Evolutionary conservation across 2,329 filamentous ascomycete species (phyloP).

Genomic region (Neoscytalidium dimidiatum): DNA sequence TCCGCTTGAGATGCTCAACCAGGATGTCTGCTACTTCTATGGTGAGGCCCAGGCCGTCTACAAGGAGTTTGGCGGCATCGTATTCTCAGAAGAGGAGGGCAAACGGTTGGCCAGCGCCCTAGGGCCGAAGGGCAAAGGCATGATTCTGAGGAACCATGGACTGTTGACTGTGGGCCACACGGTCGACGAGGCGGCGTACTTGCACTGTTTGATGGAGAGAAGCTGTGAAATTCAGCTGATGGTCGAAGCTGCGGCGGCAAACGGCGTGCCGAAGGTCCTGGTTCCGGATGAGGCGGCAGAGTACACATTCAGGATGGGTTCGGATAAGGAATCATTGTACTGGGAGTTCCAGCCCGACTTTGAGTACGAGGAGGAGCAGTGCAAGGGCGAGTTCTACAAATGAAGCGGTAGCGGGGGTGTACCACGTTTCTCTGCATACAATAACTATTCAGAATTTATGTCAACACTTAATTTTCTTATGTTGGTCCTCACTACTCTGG

Average conservation of each 20-base stretch:
- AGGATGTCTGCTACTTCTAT: constrained; percentile 67
- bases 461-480: too few species aligned
- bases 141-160: constrained; percentile 72
- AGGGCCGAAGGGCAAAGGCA: constrained; percentile 61
- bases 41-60: constrained; percentile 66
- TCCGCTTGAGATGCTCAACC: constrained; percentile 70
- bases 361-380: constrained; percentile 37
- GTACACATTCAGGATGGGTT: constrained; percentile 54
- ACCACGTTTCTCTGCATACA: background rate
- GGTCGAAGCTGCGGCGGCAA: constrained; percentile 65
- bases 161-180: constrained; percentile 70
- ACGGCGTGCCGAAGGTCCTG: constrained; percentile 51
- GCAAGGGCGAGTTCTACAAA: constrained; percentile 16
- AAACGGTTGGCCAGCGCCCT: constrained; percentile 64
- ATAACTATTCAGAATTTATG: too few species aligned
- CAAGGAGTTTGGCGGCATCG: constrained; percentile 64
- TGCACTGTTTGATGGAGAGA: constrained; percentile 69
- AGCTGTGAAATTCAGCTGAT: constrained; percentile 68
- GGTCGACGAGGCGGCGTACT: constrained; percentile 72
- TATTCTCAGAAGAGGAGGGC: constrained; percentile 65
- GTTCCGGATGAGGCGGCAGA: constrained; percentile 59
- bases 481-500: too few species aligned
- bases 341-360: constrained; percentile 54
- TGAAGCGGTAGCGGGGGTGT: background rate
- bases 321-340: constrained; percentile 52